Conservation (phyloP, 2,329 filamentous ascomycete species). For the Claviceps humidiphila region DNA sequence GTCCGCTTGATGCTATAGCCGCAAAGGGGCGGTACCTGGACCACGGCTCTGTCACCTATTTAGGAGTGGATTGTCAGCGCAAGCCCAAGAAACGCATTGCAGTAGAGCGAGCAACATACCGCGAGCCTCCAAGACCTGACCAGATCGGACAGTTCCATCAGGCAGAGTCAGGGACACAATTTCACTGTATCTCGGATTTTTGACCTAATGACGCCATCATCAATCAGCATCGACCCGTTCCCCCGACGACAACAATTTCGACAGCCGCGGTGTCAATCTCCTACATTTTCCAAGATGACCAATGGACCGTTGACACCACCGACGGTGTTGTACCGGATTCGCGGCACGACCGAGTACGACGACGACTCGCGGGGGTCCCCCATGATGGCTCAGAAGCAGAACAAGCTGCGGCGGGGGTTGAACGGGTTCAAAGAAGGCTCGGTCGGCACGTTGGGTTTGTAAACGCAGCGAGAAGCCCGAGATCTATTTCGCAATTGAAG, state of each 20-base stretch:
- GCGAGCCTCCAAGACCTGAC: conserved; percentile 94
- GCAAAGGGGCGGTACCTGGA: conserved; percentile 53
- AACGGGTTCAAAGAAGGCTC: background rate
- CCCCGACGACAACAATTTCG: background rate
- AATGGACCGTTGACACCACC: conserved; percentile 95
- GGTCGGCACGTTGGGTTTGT: background rate
- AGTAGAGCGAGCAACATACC: conserved; percentile 39
- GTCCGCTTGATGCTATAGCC: conserved; percentile 1
- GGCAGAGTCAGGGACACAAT: conserved; percentile 93
- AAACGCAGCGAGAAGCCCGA: background rate
- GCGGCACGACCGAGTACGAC: conserved; percentile 45
- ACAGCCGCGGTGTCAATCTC: conserved; percentile 1
- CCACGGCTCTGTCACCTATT: conserved; percentile 78
- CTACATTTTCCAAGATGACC: conserved; percentile 91
- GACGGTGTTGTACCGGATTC: conserved; percentile 92
- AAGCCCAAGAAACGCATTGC: background rate
- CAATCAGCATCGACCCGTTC: conserved; percentile 3
- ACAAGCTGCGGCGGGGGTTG: conserved; percentile 5
- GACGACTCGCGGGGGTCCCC: conserved; percentile 45
- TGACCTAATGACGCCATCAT: conserved; percentile 51
- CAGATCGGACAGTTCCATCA: conserved; percentile 85
- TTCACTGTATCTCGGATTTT: conserved; percentile 95
- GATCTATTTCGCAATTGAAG: background rate
- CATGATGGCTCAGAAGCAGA: conserved; percentile 24
- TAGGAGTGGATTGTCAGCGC: conserved; percentile 2